Conservation (phyloP, 2,329 filamentous ascomycete species). For the Sclerotinia subarctica region DNA sequence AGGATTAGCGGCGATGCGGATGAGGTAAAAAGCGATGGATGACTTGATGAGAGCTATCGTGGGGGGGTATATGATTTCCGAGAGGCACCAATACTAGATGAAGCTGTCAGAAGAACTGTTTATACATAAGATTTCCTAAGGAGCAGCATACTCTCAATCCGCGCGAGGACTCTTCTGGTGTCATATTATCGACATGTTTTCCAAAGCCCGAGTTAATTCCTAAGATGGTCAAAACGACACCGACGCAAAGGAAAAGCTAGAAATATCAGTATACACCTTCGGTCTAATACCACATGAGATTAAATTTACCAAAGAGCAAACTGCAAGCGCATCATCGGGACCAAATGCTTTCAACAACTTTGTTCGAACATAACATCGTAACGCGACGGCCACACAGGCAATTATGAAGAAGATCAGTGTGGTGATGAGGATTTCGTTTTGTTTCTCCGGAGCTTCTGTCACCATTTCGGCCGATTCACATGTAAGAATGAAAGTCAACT, state of each 20-base stretch:
- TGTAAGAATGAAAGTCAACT: not conserved
- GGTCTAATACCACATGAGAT: not conserved
- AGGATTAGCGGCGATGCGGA: conserved; percentile 17
- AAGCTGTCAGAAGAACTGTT: not conserved
- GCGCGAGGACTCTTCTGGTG: conserved; percentile 14
- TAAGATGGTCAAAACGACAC: conserved; percentile 25
- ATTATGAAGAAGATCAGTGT: conserved; percentile 38
- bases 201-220: conserved; percentile 30
- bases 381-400: conserved; percentile 41
- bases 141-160: conserved; percentile 27
- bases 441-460: not conserved
- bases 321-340: conserved; percentile 49
- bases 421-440: conserved; percentile 23
- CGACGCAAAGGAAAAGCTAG: conserved; percentile 26
- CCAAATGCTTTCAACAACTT: conserved; percentile 45
- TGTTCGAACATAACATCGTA: conserved; percentile 47
- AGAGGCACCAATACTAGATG: conserved; percentile 31
- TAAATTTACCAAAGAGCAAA: conserved; percentile 44
- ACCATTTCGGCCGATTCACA: conserved; percentile 1
- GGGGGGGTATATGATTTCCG: conserved; percentile 42
- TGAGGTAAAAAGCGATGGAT: conserved; percentile 19
- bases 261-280: not conserved
- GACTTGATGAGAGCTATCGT: conserved; percentile 40
- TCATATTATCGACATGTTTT: conserved; percentile 23
- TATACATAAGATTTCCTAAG: not conserved